Base-by-base conservation (phyloP, 2,329 filamentous ascomycete genomes). In the Chrysoporthe puriensis region DNA sequence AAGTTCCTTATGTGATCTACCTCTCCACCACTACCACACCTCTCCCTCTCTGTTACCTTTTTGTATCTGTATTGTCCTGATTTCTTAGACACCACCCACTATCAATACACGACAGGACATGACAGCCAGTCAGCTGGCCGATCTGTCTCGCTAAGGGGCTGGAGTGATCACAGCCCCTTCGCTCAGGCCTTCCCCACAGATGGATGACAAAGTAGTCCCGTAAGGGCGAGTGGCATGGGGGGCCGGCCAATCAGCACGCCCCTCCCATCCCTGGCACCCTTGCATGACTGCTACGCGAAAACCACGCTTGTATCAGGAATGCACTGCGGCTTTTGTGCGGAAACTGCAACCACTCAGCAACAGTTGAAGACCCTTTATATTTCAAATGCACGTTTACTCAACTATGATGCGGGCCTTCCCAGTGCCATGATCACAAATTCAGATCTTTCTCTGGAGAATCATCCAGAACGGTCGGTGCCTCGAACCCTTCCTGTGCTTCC, bases 321-420 rank as follows among this genome's bases (percentile, higher is more conserved):
- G 44, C 4, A 26, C 60, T 69, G 68, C 68, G 68, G 14, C 50
- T 58, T 67, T 67, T 69, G 68, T 69, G 68, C 68, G 68, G 63
- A 54, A 66, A 69, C 58, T 26, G 50, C 64, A 64, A 57, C 67
- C 50, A 40, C 43, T 54, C 56, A 65, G 5, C 46, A 34, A 56
- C 26, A 34, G 42, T 43, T 42, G n/a, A 6, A 32, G 14, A 21
- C 14, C 18, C 57, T 32, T 32, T 46, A 32, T 36, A 50, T 50
- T 48, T 36, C 34, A 48, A 34, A 34, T 48, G 43, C 44, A 13
- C 6, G 7, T 32, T 14, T n/a, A 7, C 42, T n/a, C 2, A 44
- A 13, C 13, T 4, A 14, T 13, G 16, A 16, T 14, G 43, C 43
- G 43, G 9, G 3, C 43, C 14, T 46, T 46, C 44, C 18, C 3